Evolutionary conservation across 2,329 filamentous ascomycete species (phyloP).

Genomic region (Uncinocarpus reesii): DNA sequence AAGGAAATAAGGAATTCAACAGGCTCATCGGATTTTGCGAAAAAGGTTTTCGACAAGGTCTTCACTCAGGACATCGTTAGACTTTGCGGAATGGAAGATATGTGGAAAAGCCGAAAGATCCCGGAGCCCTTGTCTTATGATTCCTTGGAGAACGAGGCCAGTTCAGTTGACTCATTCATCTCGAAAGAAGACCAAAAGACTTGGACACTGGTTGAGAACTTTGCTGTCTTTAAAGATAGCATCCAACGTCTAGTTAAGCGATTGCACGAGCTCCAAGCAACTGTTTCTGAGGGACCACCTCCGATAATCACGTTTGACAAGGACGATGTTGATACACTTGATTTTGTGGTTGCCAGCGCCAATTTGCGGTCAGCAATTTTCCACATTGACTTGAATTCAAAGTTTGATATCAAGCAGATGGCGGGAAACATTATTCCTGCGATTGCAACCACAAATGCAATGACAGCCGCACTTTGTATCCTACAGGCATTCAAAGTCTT

Average conservation of each 20-base stretch:
- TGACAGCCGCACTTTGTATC: conserved; percentile 85
- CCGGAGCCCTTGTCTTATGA: conserved; percentile 66
- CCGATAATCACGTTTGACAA: conserved; percentile 85
- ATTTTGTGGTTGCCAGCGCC: conserved; percentile 83
- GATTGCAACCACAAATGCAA: conserved; percentile 95
- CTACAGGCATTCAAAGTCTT: conserved; percentile 88
- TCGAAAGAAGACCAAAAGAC: conserved; percentile 58
- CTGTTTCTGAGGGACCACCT: conserved; percentile 30
- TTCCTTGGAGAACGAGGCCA: conserved; percentile 45
- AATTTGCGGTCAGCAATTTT: conserved; percentile 88
- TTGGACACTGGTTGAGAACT: conserved; percentile 77
- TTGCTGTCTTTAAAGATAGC: conserved; percentile 78
- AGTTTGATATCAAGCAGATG: conserved; percentile 98
- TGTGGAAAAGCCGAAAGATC: conserved; percentile 79
- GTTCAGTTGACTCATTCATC: conserved; percentile 44
- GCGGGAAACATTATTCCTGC: conserved; percentile 98
- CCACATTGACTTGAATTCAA: conserved; percentile 74
- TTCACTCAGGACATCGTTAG: conserved; percentile 77
- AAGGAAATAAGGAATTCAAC: conserved; percentile 73
- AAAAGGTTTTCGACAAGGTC: conserved; percentile 83
- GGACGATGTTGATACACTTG: conserved; percentile 86
- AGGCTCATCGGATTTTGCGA: conserved; percentile 64
- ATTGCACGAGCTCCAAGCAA: conserved; percentile 53
- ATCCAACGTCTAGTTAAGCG: conserved; percentile 65
- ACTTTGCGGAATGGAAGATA: conserved; percentile 76